Conservation (phyloP, 805 yeast genomes). For the Saccharomyces eubayanus region DNA sequence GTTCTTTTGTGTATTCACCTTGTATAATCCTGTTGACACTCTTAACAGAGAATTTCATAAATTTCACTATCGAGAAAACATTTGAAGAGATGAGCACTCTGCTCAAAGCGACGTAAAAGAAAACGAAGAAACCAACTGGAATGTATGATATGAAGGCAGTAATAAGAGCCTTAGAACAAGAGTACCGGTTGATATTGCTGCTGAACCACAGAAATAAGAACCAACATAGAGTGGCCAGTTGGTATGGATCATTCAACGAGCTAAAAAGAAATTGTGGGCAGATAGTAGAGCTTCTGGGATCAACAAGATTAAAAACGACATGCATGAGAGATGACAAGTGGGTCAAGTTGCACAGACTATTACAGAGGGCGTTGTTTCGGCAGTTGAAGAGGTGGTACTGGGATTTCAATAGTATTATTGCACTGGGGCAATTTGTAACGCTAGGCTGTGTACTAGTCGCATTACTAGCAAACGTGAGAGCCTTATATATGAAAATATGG, state of each 20-base stretch:
- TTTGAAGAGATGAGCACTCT: neutral
- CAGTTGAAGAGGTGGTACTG: slow-evolving; percentile 45
- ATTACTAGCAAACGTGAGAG: slow-evolving; percentile 38
- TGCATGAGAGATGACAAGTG: slow-evolving; percentile 8
- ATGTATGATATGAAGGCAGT: neutral
- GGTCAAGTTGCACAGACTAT: slow-evolving; percentile 8
- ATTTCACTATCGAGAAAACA: neutral
- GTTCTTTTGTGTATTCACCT: neutral
- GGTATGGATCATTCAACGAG: slow-evolving; percentile 70
- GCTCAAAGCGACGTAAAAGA: neutral
- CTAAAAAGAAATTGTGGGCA: slow-evolving; percentile 44
- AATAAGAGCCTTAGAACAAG: slow-evolving; percentile 32
- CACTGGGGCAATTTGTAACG: slow-evolving; percentile 68
- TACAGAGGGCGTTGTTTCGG: slow-evolving; percentile 28
- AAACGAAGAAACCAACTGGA: neutral
- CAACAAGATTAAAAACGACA: slow-evolving; percentile 28
- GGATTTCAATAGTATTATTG: slow-evolving; percentile 57
- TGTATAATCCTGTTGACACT: neutral
- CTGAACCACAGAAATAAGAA: slow-evolving; percentile 64
- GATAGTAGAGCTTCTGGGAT: slow-evolving; percentile 5
- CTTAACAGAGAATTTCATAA: neutral
- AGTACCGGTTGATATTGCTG: slow-evolving; percentile 51
- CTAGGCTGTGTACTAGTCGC: slow-evolving; percentile 67
- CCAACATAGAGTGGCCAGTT: slow-evolving; percentile 61
- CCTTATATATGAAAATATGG: slow-evolving; percentile 13